Percentiles rank a stretch among this genome's conserved stretches.
phyloP scores from a whole-genome alignment of 2,329 filamentous ascomycete genomes.

The Claviceps sp. region DNA sequence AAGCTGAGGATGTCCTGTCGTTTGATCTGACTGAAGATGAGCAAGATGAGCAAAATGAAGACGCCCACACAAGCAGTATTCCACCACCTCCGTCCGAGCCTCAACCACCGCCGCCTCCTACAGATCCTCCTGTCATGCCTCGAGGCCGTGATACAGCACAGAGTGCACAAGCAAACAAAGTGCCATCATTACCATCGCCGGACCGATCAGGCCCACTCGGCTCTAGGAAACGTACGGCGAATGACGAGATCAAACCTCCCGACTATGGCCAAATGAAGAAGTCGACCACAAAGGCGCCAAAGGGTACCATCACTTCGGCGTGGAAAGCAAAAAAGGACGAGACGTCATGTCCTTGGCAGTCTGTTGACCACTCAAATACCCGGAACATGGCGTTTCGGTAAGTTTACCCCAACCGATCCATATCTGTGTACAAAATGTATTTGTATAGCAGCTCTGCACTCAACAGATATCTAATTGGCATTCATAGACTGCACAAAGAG shows the following conservation, averaged over 20 bases:
- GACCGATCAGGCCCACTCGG: conserved; percentile 36
- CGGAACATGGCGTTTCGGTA: conserved; percentile 44
- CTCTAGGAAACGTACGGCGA: conserved; percentile 60
- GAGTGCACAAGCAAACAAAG: conserved; percentile 10
- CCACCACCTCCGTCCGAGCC: conserved; percentile 11
- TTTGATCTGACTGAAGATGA: conserved; percentile 55
- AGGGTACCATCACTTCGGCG: conserved; percentile 34
- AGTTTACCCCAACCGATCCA: conserved; percentile 12
- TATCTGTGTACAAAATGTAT: no score
- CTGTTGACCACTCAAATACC: conserved; percentile 39
- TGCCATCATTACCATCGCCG: conserved; percentile 2
- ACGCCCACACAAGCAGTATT: conserved; percentile 6
- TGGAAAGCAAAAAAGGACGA: conserved; percentile 36
- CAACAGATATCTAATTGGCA: background rate
- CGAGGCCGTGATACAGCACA: background rate
- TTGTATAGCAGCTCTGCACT: background rate
- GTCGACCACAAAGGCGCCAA: conserved; percentile 31
- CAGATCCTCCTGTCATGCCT: background rate
- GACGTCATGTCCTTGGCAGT: conserved; percentile 49
- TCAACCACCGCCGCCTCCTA: conserved; percentile 5
- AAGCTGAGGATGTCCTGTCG: conserved; percentile 78
- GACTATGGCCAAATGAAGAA: conserved; percentile 40
- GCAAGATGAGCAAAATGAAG: conserved; percentile 19
- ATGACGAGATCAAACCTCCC: conserved; percentile 51
- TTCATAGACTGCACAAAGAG: conserved; percentile 67